Percentiles rank a stretch among this genome's conserved stretches.
phyloP scores from a whole-genome alignment of 257 asterid species.

The Gardenia jasminoides region DNA sequence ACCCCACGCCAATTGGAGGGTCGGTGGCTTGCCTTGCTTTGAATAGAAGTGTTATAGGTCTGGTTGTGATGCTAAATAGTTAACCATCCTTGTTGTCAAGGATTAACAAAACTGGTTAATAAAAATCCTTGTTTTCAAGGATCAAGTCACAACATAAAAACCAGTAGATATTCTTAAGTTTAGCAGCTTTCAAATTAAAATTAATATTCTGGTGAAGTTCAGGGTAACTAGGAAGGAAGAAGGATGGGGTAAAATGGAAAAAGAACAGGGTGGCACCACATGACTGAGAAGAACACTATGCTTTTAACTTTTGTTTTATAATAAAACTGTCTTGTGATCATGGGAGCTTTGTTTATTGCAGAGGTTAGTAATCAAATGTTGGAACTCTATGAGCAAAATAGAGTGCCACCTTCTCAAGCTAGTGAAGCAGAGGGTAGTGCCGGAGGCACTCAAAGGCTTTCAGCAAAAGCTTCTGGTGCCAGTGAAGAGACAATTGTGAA shows the following conservation, averaged over 20 bases:
- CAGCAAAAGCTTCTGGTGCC: conserved; percentile 37
- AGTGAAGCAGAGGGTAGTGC: conserved; percentile 81
- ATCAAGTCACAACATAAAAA: not conserved
- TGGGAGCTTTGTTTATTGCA: conserved; percentile 43
- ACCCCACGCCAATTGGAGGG: conserved; percentile 99
- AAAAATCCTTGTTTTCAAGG: not conserved
- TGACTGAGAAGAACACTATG: not conserved
- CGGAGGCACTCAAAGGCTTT: conserved; percentile 60
- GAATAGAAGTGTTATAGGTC: conserved; percentile 30
- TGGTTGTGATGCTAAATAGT: conserved; percentile 24
- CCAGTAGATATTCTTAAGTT: not conserved
- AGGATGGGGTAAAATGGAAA: not conserved
- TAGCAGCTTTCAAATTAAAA: not conserved
- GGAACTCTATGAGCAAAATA: conserved; percentile 75
- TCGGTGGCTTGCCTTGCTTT: conserved; percentile 53
- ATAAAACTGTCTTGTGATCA: not conserved
- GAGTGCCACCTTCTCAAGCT: conserved; percentile 61
- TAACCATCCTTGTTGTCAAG: not conserved
- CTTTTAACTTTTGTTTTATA: not conserved
- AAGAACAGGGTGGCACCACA: not conserved
- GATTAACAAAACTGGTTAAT: not conserved
- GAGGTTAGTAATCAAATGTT: conserved; percentile 97
- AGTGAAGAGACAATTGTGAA: conserved; percentile 45
- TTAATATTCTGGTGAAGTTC: not conserved
- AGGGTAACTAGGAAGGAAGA: not conserved